These are phyloP conservation scores for Secale cereale DNA, from an alignment of 176 grass and related monocot genomes.

Conservation along the genomic window DNA sequence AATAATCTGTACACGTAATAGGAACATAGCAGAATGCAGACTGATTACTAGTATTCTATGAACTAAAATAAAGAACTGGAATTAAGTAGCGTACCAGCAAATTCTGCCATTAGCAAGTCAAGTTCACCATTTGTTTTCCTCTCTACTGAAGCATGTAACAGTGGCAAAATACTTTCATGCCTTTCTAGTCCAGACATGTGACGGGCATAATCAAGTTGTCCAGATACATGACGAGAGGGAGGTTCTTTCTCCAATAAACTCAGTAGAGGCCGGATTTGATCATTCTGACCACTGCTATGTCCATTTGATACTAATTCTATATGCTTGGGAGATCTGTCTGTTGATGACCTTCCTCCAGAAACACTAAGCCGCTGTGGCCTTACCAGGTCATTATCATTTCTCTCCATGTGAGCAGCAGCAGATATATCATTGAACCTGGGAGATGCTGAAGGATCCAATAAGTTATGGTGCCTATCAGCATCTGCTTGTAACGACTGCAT, in stretches of 20 bases:
- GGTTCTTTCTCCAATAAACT: slow-evolving; percentile 97
- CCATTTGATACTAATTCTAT: slow-evolving; percentile 75
- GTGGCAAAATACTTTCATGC: slow-evolving; percentile 95
- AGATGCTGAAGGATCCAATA: slow-evolving; percentile 52
- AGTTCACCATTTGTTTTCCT: slow-evolving; percentile 89
- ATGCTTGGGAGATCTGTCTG: slow-evolving; percentile 80
- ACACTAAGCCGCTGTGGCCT: slow-evolving; percentile 55
- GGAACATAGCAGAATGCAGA: slow-evolving; percentile 28
- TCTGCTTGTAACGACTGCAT: slow-evolving; percentile 57
- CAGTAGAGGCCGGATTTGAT: slow-evolving; percentile 83
- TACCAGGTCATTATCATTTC: slow-evolving; percentile 48
- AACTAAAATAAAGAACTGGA: slow-evolving; percentile 14
- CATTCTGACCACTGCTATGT: slow-evolving; percentile 48
- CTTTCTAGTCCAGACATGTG: slow-evolving; percentile 89
- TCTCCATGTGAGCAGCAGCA: slow-evolving; percentile 50
- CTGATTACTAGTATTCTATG: slow-evolving; percentile 14
- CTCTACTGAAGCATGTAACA: slow-evolving; percentile 84
- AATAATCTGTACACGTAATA: slow-evolving; percentile 2
- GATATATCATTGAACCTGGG: slow-evolving; percentile 60
- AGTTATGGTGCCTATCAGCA: slow-evolving; percentile 50
- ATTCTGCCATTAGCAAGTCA: slow-evolving; percentile 88
- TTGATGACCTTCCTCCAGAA: slow-evolving; percentile 74
- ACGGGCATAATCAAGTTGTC: slow-evolving; percentile 85
- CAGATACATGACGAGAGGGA: slow-evolving; percentile 92
- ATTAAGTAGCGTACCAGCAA: slow-evolving; percentile 58